A percentile compares a stretch with the other conserved stretches of the same genome.
Conservation (phyloP, 2,329 filamentous ascomycete species). For the Diplodia corticola region DNA sequence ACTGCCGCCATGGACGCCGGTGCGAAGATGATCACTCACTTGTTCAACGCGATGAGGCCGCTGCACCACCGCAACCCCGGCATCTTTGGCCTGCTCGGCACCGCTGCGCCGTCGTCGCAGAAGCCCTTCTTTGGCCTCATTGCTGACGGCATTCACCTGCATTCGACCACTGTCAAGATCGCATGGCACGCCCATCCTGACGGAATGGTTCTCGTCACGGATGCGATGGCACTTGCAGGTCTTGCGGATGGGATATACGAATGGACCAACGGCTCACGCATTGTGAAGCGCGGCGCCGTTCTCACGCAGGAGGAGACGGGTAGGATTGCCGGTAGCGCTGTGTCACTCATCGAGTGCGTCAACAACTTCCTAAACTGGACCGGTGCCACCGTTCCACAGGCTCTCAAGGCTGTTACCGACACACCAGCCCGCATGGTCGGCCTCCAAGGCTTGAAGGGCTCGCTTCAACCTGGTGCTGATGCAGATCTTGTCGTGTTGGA, state of each 20-base stretch:
- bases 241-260: slow-evolving; percentile 80
- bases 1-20: slow-evolving; percentile 70
- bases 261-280: slow-evolving; percentile 74
- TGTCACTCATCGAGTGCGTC: slow-evolving; percentile 77
- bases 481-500: slow-evolving; percentile 66
- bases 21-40: slow-evolving; percentile 85
- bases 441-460: slow-evolving; percentile 66
- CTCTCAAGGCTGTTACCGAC: slow-evolving; percentile 69
- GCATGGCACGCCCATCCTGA: slow-evolving; percentile 83
- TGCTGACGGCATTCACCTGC: slow-evolving; percentile 85
- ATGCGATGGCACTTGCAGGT: slow-evolving; percentile 86
- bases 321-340: slow-evolving; percentile 58
- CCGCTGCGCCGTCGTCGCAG: slow-evolving; percentile 26
- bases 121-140: slow-evolving; percentile 87
- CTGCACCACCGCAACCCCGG: slow-evolving; percentile 90
- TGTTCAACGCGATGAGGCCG: slow-evolving; percentile 92
- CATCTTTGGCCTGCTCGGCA: slow-evolving; percentile 80
- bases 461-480: slow-evolving; percentile 46
- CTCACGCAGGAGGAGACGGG: slow-evolving; percentile 75
- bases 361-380: slow-evolving; percentile 79
- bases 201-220: slow-evolving; percentile 85
- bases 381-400: slow-evolving; percentile 66
- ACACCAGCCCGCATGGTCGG: slow-evolving; percentile 79
- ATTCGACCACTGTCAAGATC: slow-evolving; percentile 85
- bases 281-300: slow-evolving; percentile 69